Evolutionary conservation across 208 protist genomes (phyloP).

Genomic region (Trypanosoma cruzi): DNA sequence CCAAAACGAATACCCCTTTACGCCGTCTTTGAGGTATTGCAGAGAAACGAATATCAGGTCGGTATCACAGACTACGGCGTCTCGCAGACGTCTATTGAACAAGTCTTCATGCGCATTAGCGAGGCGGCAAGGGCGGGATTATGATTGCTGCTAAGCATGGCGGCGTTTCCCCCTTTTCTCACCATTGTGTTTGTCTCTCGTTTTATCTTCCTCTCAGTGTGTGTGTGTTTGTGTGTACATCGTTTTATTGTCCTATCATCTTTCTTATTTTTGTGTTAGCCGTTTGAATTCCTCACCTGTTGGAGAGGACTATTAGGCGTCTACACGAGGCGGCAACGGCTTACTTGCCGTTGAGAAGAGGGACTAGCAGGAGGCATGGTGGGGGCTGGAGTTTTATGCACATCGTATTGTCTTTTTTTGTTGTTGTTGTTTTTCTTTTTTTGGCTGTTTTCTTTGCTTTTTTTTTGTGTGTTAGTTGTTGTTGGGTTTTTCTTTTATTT

Average conservation of each 20-base stretch:
- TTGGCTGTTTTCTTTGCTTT: no score
- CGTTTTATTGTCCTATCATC: background rate
- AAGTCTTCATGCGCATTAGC: conserved; percentile 86
- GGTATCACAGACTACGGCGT: conserved; percentile 77
- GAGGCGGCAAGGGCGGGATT: conserved; percentile 29
- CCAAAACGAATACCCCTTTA: conserved; percentile 37
- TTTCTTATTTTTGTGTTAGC: no score
- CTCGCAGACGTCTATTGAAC: conserved; percentile 82
- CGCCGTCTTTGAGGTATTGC: conserved; percentile 41
- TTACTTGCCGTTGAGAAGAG: no score
- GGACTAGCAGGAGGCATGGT: no score
- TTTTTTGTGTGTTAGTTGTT: no score
- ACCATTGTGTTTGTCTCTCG: background rate
- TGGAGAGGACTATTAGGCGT: no score
- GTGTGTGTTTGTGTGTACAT: background rate
- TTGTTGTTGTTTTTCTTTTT: no score
- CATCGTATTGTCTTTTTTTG: no score
- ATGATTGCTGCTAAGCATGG: background rate
- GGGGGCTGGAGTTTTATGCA: no score
- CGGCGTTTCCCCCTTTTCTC: background rate
- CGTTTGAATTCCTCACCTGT: no score
- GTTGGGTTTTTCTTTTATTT: no score
- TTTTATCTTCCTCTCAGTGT: background rate
- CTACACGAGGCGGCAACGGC: no score
- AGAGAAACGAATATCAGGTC: conserved; percentile 35